Evolutionary conservation across 2,329 filamentous ascomycete genomes (phyloP).

Genomic region (Lasiodiplodia sp.): DNA sequence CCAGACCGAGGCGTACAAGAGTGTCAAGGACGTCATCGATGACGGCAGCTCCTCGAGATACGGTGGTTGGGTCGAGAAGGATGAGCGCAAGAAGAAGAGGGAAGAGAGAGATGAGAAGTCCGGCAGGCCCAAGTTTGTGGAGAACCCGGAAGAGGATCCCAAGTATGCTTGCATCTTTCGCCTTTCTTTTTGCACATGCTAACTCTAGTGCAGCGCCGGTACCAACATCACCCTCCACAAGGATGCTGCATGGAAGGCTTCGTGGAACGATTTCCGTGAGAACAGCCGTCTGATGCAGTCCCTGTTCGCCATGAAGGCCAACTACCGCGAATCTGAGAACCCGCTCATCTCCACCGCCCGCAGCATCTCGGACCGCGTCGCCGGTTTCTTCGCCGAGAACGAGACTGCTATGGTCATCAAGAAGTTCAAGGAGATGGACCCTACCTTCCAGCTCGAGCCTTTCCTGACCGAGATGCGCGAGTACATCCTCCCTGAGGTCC

Average conservation of each 20-base stretch:
- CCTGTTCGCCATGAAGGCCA: constrained; percentile 82
- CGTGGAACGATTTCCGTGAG: constrained; percentile 96
- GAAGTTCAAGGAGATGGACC: constrained; percentile 96
- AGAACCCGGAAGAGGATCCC: constrained; percentile 35
- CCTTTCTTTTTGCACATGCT: constrained; percentile 34
- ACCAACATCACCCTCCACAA: constrained; percentile 96
- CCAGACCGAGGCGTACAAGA: constrained; percentile 92
- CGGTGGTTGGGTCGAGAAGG: constrained; percentile 95
- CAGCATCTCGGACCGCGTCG: constrained; percentile 90
- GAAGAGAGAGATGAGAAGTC: constrained; percentile 72
- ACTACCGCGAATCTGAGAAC: constrained; percentile 97
- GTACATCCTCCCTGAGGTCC: constrained; percentile 95
- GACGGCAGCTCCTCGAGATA: constrained; percentile 96
- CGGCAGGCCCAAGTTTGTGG: constrained; percentile 43
- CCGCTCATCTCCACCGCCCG: constrained; percentile 91
- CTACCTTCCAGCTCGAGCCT: constrained; percentile 90
- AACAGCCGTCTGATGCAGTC: constrained; percentile 87
- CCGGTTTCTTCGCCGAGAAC: constrained; percentile 97
- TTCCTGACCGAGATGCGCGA: constrained; percentile 96
- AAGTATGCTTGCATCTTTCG: constrained; percentile 67
- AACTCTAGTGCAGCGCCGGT: constrained; percentile 71
- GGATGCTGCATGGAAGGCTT: constrained; percentile 96
- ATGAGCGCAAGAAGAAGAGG: constrained; percentile 83
- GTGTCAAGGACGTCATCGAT: constrained; percentile 92
- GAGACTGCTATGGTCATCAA: constrained; percentile 98